Conservation (phyloP, 2,329 filamentous ascomycete genomes). For the Sarocladiaceae sp. region DNA sequence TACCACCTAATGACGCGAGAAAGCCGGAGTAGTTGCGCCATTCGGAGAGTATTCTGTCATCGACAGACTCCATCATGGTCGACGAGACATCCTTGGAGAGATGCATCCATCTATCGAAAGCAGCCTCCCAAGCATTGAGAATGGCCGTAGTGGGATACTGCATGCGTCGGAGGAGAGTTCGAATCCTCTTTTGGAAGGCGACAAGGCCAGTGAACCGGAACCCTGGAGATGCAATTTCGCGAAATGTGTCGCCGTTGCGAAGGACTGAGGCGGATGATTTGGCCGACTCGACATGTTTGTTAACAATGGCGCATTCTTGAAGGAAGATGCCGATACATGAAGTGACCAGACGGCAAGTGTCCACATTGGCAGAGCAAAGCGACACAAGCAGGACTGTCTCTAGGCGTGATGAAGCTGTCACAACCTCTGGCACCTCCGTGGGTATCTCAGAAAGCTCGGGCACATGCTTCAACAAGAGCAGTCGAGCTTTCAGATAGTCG, state of each 20-base stretch:
- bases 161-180: constrained; percentile 53
- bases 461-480: constrained; percentile 45
- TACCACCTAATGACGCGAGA: constrained; percentile 58
- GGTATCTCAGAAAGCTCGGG: constrained; percentile 47
- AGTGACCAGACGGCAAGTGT: constrained; percentile 58
- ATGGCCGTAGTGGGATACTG: constrained; percentile 60
- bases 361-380: constrained; percentile 59
- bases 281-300: constrained; percentile 41
- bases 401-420: constrained; percentile 45
- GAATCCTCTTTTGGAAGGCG: constrained; percentile 61
- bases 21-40: constrained; percentile 67
- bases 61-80: constrained; percentile 41
- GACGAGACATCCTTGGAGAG: constrained; percentile 57
- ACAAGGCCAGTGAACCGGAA: constrained; percentile 64
- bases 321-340: constrained; percentile 55
- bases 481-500: constrained; percentile 49
- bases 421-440: constrained; percentile 49
- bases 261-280: constrained; percentile 48
- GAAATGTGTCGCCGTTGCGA: constrained; percentile 54
- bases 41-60: constrained; percentile 52
- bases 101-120: constrained; percentile 59
- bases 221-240: constrained; percentile 55
- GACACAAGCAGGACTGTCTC: constrained; percentile 59
- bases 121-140: constrained; percentile 58
- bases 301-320: constrained; percentile 53